phyloP scores from a whole-genome alignment of 805 yeast species.

The Yamadazyma olivae region DNA sequence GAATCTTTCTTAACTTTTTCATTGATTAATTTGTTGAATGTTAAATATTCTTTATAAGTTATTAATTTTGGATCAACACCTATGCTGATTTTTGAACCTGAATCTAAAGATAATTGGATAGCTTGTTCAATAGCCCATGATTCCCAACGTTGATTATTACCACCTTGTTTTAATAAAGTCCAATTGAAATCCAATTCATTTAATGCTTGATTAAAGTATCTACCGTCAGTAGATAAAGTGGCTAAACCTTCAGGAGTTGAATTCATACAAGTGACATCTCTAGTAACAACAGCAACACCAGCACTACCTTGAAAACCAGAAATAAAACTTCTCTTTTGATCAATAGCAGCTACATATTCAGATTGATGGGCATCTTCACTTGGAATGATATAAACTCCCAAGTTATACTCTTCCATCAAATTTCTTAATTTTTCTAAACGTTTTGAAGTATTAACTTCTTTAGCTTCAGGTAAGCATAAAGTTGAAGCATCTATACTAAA shows the following conservation, averaged over 20 bases:
- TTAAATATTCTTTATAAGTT: slow-evolving; percentile 31
- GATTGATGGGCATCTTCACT: slow-evolving; percentile 64
- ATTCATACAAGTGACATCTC: slow-evolving; percentile 51
- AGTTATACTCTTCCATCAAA: slow-evolving; percentile 44
- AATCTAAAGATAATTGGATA: slow-evolving; percentile 45
- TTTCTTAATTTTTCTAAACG: slow-evolving; percentile 62
- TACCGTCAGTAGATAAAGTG: slow-evolving; percentile 57
- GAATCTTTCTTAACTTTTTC: slow-evolving; percentile 22
- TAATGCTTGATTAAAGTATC: slow-evolving; percentile 58
- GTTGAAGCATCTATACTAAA: slow-evolving; percentile 41
- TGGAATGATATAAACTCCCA: slow-evolving; percentile 57
- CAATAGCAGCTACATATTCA: slow-evolving; percentile 54
- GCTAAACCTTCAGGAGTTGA: slow-evolving; percentile 52
- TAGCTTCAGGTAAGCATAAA: slow-evolving; percentile 39
- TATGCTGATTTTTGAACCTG: slow-evolving; percentile 34
- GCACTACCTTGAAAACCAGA: slow-evolving; percentile 62
- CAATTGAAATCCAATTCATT: slow-evolving; percentile 61
- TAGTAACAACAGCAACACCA: slow-evolving; percentile 56
- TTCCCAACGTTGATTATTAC: slow-evolving; percentile 51
- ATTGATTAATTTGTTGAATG: slow-evolving; percentile 28
- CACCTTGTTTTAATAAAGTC: slow-evolving; percentile 52
- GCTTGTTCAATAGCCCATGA: slow-evolving; percentile 56
- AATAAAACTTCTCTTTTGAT: slow-evolving; percentile 54
- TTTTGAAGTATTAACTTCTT: slow-evolving; percentile 58
- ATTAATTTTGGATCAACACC: slow-evolving; percentile 52